Evolutionary conservation across 495 filamentous ascomycete species (phyloP), one percentile per base, ranked within the genome.

Genomic region (Letharia columbiana): DNA sequence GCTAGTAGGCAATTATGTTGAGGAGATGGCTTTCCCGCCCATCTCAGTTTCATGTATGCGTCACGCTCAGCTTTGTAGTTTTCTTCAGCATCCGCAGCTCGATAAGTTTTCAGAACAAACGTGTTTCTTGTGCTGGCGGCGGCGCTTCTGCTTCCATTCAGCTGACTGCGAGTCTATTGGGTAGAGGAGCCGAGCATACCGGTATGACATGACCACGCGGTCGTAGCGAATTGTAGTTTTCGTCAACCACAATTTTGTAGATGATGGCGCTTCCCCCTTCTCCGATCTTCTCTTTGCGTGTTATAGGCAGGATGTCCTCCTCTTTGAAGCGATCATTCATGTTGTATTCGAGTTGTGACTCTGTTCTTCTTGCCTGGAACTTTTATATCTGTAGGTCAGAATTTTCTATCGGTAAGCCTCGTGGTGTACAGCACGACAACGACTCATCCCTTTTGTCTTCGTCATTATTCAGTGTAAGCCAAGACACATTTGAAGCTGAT

Each of bases 91-190:
- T 72, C 71, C 35, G 67, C 63, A 31, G 37, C 62, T 23, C 71
- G 66, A 65, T 79, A 82, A 15, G 71, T 75, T 60, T 82, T 82
- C 31, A 80, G 67, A 33, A 77, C 73, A 65, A 76, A 80, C 8
- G 68, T 76, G 50, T 69, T 69, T 66, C 62, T 63, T 68, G 41
- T 70, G 61, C 40, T 69, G 57, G 39, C 12, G 39, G 17, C 44
- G 28, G 17, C 23, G 42, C 18, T 37, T n/a, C 60, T 62, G 40
- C 60, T 47, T 31, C n/a, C 13, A 28, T 18, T 62, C 8, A 62
- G 60, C 15, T 20, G 28, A 56, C 35, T 35, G 10, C 28, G 15
- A 56, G 28, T 6, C 1, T 18, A 18, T 13, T 3, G 31, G 2
- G 52, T 9, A 5, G 2, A 35, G 31, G 31, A 56, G 31, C 31